Base-by-base conservation (phyloP, 768 basidiomycete species). In the Leccinum ochraceum region DNA sequence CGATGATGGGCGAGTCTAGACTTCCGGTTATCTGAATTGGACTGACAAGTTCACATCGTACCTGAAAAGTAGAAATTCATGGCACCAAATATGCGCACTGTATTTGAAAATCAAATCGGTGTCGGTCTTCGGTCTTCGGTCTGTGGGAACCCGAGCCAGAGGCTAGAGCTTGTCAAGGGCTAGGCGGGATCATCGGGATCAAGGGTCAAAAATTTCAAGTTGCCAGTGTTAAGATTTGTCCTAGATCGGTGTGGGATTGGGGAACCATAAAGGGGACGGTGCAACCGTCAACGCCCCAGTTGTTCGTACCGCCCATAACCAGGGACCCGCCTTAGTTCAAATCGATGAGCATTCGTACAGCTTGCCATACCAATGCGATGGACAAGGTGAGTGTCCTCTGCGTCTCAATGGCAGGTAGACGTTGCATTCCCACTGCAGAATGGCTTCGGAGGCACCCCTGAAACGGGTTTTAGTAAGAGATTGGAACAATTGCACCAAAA, bases 81-180 rank as follows among this genome's bases (percentile, higher is more conserved):
- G 16, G 32, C 32, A 42, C 54, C 32, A 44, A 39, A 58, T 22
- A 30, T 10, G 24, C 30, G 1, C 17, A 66, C 66, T 67, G 1
- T 28, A 66, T 69, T 67, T 64, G 59, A 65, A 46, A 69, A 67
- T 69, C 48, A 17, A 30, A 44, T 28, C 39, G 53, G 59, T 16
- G 14, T 51, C 30, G 44, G 46, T 30, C 22, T 34, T 66, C 14
- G 39, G 44, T 20, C 52, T 49, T 28, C 13, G 36, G 48, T 24
- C 52, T 49, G n/a, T 17, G 49, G 30, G 54, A 55, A 36, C 54
- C 22, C 28, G 39, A 53, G 37, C 48, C 6, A 20, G 54, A 50
- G 34, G 37, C 48, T 17, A 28, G 54, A 50, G 34, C 46, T 37
- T 39, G 55, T 60, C 56, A 53, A 56, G 46, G 32, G 36, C 36